Conservation (phyloP, 495 filamentous ascomycete genomes). For the Penicillium fimorum region DNA sequence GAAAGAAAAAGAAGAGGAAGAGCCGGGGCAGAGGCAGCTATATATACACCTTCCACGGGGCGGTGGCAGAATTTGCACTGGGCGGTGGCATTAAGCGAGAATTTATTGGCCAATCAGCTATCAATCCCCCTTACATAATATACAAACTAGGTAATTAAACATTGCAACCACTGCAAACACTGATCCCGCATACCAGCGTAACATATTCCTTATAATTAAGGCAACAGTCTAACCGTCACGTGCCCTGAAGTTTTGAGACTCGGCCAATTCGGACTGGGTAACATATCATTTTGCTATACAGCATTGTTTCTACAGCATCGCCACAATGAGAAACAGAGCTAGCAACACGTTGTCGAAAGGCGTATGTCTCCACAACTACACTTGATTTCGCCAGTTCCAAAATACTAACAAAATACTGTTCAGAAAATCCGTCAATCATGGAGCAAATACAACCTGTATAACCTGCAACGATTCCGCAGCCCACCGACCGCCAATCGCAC, state of each 20-base stretch:
- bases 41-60: constrained; percentile 20
- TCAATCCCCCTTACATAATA: constrained; percentile 1
- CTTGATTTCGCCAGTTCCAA: neutral
- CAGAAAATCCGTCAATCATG: constrained; percentile 95
- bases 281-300: constrained; percentile 7
- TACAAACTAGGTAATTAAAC: neutral
- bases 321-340: constrained; percentile 51
- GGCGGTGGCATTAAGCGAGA: constrained; percentile 39
- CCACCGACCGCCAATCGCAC: constrained; percentile 50
- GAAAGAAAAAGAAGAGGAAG: constrained; percentile 44
- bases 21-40: constrained; percentile 11
- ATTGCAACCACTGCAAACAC: neutral
- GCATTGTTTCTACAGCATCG: constrained; percentile 15
- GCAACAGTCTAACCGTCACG: constrained; percentile 22
- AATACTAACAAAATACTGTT: constrained; percentile 14
- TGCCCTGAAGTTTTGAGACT: constrained; percentile 43
- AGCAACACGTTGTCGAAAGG: constrained; percentile 44
- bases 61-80: neutral
- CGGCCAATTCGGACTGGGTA: constrained; percentile 10
- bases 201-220: neutral
- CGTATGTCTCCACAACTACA: constrained; percentile 30
- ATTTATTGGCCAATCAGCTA: constrained; percentile 4
- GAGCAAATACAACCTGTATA: constrained; percentile 97
- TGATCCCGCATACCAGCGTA: neutral
- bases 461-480: constrained; percentile 57